Evolutionary conservation across 2,329 filamentous ascomycete species (phyloP).

Genomic region (Aspergillus sp.): DNA sequence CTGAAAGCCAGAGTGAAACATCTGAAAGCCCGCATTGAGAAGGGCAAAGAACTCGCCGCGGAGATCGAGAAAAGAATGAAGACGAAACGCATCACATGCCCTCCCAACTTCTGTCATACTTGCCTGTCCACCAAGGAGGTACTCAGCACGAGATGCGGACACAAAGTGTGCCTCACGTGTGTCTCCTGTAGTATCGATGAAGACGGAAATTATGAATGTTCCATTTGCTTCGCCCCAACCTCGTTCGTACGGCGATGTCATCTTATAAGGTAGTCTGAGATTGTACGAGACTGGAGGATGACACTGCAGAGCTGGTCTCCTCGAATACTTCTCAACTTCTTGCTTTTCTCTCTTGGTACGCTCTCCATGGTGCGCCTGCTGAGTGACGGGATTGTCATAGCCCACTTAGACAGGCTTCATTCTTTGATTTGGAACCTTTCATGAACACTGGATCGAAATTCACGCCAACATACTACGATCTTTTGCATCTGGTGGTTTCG

Average conservation of each 20-base stretch:
- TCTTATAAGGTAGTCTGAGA: too few species aligned
- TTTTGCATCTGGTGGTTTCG: too few species aligned
- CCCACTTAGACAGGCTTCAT: too few species aligned
- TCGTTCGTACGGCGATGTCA: not conserved
- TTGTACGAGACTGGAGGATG: too few species aligned
- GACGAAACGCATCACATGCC: not conserved
- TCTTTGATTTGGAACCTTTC: too few species aligned
- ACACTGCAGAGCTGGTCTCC: too few species aligned
- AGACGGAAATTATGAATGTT: not conserved
- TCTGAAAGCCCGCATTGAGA: not conserved
- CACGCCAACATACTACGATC: too few species aligned
- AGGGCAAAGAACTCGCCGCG: not conserved
- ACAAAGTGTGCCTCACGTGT: not conserved
- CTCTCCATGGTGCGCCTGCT: too few species aligned
- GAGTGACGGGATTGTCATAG: too few species aligned
- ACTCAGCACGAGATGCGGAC: not conserved
- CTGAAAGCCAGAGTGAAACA: not conserved
- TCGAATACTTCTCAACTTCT: too few species aligned
- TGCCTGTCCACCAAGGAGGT: not conserved
- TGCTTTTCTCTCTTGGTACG: too few species aligned
- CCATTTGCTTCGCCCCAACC: not conserved
- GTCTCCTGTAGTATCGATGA: not conserved
- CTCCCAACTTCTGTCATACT: not conserved
- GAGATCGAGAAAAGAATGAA: not conserved
- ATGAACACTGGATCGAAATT: too few species aligned